Percentiles rank a stretch among this genome's conserved stretches.
Conservation (phyloP, 768 basidiomycete genomes). For the Phaffia tasmanica region DNA sequence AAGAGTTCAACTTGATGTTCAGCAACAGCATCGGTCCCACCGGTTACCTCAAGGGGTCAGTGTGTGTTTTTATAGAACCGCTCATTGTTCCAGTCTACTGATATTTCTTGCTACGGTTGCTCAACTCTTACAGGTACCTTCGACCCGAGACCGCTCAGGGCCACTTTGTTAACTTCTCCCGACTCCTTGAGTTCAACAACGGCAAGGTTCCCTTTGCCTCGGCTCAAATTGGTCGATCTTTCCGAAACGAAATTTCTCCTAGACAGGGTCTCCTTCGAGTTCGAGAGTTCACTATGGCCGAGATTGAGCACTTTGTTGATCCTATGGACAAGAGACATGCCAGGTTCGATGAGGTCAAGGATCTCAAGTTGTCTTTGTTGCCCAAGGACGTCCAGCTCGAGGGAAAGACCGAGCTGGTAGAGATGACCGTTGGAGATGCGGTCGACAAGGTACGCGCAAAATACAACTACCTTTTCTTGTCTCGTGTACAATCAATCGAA, state of each 20-base stretch:
- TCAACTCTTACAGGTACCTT: conserved; percentile 52
- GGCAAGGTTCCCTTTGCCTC: conserved; percentile 92
- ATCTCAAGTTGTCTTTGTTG: conserved; percentile 63
- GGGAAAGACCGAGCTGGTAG: conserved; percentile 54
- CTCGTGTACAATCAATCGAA: neutral
- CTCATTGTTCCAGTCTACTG: neutral
- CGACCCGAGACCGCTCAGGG: conserved; percentile 98
- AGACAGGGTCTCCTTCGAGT: conserved; percentile 92
- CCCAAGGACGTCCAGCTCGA: conserved; percentile 70
- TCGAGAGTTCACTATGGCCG: conserved; percentile 96
- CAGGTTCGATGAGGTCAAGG: conserved; percentile 68
- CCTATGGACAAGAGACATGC: conserved; percentile 78
- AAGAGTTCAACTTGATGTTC: conserved; percentile 98
- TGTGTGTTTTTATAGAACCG: neutral
- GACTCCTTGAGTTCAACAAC: conserved; percentile 96
- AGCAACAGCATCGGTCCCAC: conserved; percentile 93
- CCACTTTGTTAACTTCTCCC: conserved; percentile 96
- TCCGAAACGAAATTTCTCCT: conserved; percentile 97
- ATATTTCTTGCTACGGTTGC: too few species aligned
- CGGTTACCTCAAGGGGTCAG: conserved; percentile 86
- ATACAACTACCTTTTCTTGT: neutral
- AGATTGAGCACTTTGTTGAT: conserved; percentile 98
- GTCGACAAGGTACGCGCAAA: conserved; percentile 47
- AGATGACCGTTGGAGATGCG: conserved; percentile 76
- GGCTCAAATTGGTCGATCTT: conserved; percentile 88